A percentile compares a stretch with the other conserved stretches of the same genome.
Conservation (phyloP, 1,139 yeast genomes). For the Pneumocystis murina region DNA sequence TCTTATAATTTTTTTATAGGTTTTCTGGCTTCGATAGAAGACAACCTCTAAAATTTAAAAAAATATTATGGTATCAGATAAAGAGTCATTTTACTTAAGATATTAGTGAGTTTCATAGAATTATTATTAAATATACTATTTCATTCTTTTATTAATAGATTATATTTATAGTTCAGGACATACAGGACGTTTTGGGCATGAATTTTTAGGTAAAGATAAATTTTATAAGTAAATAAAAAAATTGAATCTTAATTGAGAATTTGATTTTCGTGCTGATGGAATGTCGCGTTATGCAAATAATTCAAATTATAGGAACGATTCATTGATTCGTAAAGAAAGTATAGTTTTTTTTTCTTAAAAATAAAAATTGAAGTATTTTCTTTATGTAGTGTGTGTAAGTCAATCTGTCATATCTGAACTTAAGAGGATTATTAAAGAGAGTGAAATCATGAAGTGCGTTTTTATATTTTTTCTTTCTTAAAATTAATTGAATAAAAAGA, state of each 20-base stretch:
- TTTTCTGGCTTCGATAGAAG: not conserved
- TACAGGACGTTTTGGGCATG: conserved; percentile 33
- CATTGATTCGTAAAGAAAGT: conserved; percentile 29
- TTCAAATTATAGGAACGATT: conserved; percentile 33
- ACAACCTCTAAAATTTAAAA: not conserved
- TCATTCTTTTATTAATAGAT: not conserved
- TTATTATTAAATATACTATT: not conserved
- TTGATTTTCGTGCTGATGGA: conserved; percentile 26
- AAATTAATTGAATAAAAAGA: conserved; percentile 9
- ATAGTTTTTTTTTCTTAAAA: conserved; percentile 3
- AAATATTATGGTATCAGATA: not conserved
- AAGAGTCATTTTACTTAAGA: conserved; percentile 7
- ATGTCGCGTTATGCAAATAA: conserved; percentile 33
- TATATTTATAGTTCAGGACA: conserved; percentile 25
- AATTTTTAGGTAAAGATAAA: conserved; percentile 24
- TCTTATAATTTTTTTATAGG: not conserved
- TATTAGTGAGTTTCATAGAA: conserved; percentile 8
- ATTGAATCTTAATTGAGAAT: conserved; percentile 21
- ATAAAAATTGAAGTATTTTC: not conserved
- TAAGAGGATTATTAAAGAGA: conserved; percentile 25
- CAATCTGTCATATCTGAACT: conserved; percentile 26
- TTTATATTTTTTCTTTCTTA: not conserved
- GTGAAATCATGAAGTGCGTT: conserved; percentile 25
- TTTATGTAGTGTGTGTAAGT: conserved; percentile 23
- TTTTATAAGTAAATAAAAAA: not conserved